A percentile compares a stretch with the other conserved stretches of the same genome.
These are phyloP conservation scores for Umbellularia californica DNA, from an alignment of 164 flowering plant genomes.

Conservation along the genomic window DNA sequence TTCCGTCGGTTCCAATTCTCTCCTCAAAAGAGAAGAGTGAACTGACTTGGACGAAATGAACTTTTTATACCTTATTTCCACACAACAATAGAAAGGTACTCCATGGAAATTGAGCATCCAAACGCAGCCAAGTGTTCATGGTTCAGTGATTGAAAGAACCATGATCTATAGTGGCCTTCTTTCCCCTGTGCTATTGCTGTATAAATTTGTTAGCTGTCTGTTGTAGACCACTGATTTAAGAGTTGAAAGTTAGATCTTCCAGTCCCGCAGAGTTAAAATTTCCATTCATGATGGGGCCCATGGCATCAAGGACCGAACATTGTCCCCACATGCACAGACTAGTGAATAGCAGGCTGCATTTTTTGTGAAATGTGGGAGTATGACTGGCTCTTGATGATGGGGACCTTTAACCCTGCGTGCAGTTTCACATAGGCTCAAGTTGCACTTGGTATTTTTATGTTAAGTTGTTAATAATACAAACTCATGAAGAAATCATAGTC, in stretches of 20 bases:
- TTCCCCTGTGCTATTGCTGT: too few relatives aligned
- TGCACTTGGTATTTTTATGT: background rate
- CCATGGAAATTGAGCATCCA: too few relatives aligned
- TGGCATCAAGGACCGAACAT: background rate
- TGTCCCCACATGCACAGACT: background rate
- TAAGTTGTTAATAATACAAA: too few relatives aligned
- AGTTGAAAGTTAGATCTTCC: background rate
- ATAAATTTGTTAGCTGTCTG: background rate
- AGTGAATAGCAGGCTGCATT: background rate
- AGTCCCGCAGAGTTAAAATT: background rate
- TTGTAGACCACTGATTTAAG: background rate
- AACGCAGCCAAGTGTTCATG: too few relatives aligned
- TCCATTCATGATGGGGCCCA: background rate
- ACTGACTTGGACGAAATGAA: too few relatives aligned
- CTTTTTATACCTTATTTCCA: too few relatives aligned
- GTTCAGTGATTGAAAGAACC: too few relatives aligned
- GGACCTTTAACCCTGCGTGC: background rate
- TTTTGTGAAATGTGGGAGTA: background rate
- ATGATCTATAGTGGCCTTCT: too few relatives aligned
- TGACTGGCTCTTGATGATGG: background rate
- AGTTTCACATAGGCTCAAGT: background rate
- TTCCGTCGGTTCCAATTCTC: too few relatives aligned
- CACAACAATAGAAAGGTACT: too few relatives aligned
- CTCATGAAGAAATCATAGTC: background rate
- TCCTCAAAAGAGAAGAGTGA: too few relatives aligned